Evolutionary conservation across 2,329 filamentous ascomycete genomes (phyloP), one percentile per base, ranked within the genome.

Genomic region (Lanzia echinophila): DNA sequence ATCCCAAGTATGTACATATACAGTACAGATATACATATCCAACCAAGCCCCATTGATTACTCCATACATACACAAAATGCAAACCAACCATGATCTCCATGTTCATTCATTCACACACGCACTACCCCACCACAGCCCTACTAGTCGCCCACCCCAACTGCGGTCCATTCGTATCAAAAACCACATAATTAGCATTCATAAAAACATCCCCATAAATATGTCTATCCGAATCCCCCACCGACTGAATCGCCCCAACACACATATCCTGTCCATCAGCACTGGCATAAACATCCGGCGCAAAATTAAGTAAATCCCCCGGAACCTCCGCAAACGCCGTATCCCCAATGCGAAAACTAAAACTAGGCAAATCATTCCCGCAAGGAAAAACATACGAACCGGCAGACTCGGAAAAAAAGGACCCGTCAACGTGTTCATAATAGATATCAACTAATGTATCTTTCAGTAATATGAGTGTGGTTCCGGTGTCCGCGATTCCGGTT

Each of bases 391-490:
- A 71, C 34, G 66, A 70, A 11, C 67, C 70, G 47, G 64, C 55
- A 3, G 39, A 42, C 45, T 28, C 49, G 56, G 62, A 60, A 54
- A 66, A 67, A 7, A 42, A 38, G 1, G 72, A 57, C 7, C 69
- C 66, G 2, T 52, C 45, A 1, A 74, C 68, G 22, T 63, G 41
- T 2, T 53, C 54, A 47, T 73, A 74, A 65, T 73, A 74, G 15
- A 60, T 61, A 6, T 62, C 43, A 39, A 70, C 70, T 12, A 69
- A 63, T 6, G 55, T 22, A 24, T 67, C 62, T 32, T 62, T 62
- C 47, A 73, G 66, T 47, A 72, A 62, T 43, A 73, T 58, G 22
- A 74, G 66, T 3, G 71, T 72, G 19, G 72, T 73, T 56, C 71
- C 71, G 4, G 72, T 74, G 60, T 73, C 71, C 38, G 66, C 63